Base-by-base conservation (phyloP, 2,329 filamentous ascomycete species). In the Ophiostoma ulmi region DNA sequence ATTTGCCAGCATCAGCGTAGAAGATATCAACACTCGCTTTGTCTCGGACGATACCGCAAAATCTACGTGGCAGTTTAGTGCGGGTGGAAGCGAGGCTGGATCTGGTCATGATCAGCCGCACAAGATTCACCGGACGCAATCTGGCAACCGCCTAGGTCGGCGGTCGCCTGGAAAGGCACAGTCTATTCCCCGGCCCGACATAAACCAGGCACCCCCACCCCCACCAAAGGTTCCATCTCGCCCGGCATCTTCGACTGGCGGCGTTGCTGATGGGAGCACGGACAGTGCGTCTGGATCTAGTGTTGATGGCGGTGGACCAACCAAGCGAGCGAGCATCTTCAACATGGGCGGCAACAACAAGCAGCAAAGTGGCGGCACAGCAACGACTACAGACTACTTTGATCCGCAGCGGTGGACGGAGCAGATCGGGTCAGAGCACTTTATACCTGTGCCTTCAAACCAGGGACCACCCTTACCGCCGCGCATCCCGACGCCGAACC, bases 1-100 rank as follows among this genome's bases (percentile, higher is more conserved):
- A 2, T 86, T 87, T 72, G 76, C 80, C 55, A 83, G 82, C 72
- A 83, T 78, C 71, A 88, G 85, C 74, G 80, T 84, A 26, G 86
- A 90, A 71, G 86, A 85, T 69, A 89, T 90, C 74, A 87, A 87
- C 77, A 89, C 87, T 22, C 85, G 80, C 55, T 90, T 90, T 77
- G 83, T 83, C 26, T 80, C 84, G 4, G 82, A 83, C 17, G 83
- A 87, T 26, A 77, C 79, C 63, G 74, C 79, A 5, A 78, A 79
- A 44, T 77, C 79, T 36, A 77, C 76, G 26, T 86, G 82, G 82
- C 80, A 84, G 70, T 88, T 88, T 73, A 86, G 79, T 70, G 86
- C 86, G 14, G 85, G 85, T 5, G 79, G 79, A 44, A 76, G 76
- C 11, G 73, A 75, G 26, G 75, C 71, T 20, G 75, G 79, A 73